These are phyloP conservation scores for Elsinoe fawcettii DNA, from an alignment of 2,329 filamentous ascomycete species.

Conservation along the genomic window DNA sequence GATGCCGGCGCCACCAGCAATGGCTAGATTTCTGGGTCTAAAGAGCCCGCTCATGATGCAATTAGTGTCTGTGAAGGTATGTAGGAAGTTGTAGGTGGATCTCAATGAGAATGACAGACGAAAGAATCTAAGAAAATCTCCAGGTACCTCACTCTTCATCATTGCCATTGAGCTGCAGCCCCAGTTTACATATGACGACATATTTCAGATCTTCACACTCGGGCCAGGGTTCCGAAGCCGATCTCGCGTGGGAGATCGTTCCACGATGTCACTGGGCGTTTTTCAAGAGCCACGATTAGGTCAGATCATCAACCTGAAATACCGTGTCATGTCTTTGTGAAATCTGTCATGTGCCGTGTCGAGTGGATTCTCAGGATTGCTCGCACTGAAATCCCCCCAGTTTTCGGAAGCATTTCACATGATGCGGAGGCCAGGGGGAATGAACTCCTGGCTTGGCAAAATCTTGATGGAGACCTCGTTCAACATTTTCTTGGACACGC, in stretches of 20 bases:
- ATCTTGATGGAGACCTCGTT: not conserved
- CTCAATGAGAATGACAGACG: not conserved
- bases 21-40: conserved; percentile 26
- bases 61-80: not conserved
- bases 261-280: not conserved
- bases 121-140: not conserved
- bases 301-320: not conserved
- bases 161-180: not conserved
- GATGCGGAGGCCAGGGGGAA: conserved; percentile 9
- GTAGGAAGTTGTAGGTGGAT: not conserved
- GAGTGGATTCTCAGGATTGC: not conserved
- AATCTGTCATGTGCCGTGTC: not conserved
- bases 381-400: not conserved
- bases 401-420: not conserved
- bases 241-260: conserved; percentile 10
- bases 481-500: conserved; percentile 10
- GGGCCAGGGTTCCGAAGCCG: not conserved
- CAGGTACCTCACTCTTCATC: not conserved
- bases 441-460: conserved; percentile 9
- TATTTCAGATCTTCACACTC: conserved; percentile 4
- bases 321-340: not conserved
- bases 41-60: conserved; percentile 20
- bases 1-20: conserved; percentile 24
- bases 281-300: not conserved
- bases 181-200: conserved; percentile 12